Evolutionary conservation across 176 grass and related monocot species (phyloP), one percentile per base, ranked within the genome.

Genomic region (Otatea glauca): DNA sequence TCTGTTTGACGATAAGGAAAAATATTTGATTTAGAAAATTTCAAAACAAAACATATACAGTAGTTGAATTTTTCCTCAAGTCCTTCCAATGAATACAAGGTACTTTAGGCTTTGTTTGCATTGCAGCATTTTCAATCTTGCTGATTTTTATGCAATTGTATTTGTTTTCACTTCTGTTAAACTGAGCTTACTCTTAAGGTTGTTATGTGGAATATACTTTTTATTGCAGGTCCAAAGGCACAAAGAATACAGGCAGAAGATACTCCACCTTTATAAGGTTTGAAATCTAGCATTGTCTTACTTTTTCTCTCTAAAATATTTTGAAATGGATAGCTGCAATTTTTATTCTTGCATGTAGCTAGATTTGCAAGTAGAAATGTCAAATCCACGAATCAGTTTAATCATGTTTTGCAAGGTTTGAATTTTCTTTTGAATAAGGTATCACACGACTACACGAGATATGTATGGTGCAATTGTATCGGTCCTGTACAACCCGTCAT

Each of bases 211-310:
- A 72, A 9, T 65, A 43, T 68, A 41, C 9, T 29, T 78, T 42
- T 34, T 59, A 55, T 64, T 84, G 42, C 79, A 98, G 96, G 85
- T 90, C 82, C 92, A 93, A 45, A 92, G 93, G 66, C 87, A 98
- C 66, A 98, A 90, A 82, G 96, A 95, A 65, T 98, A 98, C 71
- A 93, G 96, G 67, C 87, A 93, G 77, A 94, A 76, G 87, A 88
- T 95, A 91, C 83, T 95, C 66, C 87, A 90, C 61, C 74, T 89
- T 49, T 98, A 98, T 83, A 90, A 95, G 96, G 96, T 98, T 85
- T 89, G 87, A 50, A 47, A 17, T 95, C 81, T 14, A 75, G 50
- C 67, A 73, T 56, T 75, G 6, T 54, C 41, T 54, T 76, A 60
- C 15, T 60, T 5, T 49, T 21, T 77, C 60, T 84, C n/a, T 87